Evolutionary conservation across 139 green algal genomes (phyloP), one percentile per base, ranked within the genome.

Genomic region (Coccomyxa sp.): DNA sequence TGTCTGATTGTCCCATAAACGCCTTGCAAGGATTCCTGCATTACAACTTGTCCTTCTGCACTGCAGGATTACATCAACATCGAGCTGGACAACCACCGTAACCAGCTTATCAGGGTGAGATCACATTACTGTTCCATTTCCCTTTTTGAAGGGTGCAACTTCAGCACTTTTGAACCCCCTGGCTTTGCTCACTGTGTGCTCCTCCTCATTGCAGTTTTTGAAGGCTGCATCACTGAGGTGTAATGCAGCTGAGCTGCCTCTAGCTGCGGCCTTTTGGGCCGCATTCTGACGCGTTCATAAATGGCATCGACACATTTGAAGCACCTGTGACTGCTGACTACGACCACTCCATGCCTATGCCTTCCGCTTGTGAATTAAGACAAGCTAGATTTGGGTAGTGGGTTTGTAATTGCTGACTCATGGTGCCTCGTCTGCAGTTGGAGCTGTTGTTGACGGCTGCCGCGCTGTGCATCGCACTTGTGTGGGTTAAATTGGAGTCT

Each of bases 41-140:
- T 51, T 51, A 11, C 38, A 51, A 45, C 63, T n/a, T 77, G 23
- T 31, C 23, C 23, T 77, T 1, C 27, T 32, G 27, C 27, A 45
- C 23, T 83, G 77, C 81, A 85, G 90, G 96, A 99, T 84, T 96
- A 97, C 83, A 95, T 98, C 79, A 97, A 98, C 85, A 98, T 98
- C 82, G 90, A 98, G 88, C 92, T 98, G 27, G 96, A 99, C 86
- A 94, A 91, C 84, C 91, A 94, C 77, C 88, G 95, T 31, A 98
- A 98, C 88, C 90, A 94, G 83, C 90, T 97, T 7, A 95, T 95
- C 63, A 67, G 88, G 71, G 85, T 91, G 25, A 91, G 91, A 15
- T 58, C 23, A 67, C 85, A 88, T 21, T 71, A 1, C 63, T 71
- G 21, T 71, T n/a, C n/a, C n/a, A n/a, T n/a, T n/a, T n/a, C n/a